These are phyloP conservation scores for Echium plantagineum DNA, from an alignment of 257 asterid species.

Conservation along the genomic window DNA sequence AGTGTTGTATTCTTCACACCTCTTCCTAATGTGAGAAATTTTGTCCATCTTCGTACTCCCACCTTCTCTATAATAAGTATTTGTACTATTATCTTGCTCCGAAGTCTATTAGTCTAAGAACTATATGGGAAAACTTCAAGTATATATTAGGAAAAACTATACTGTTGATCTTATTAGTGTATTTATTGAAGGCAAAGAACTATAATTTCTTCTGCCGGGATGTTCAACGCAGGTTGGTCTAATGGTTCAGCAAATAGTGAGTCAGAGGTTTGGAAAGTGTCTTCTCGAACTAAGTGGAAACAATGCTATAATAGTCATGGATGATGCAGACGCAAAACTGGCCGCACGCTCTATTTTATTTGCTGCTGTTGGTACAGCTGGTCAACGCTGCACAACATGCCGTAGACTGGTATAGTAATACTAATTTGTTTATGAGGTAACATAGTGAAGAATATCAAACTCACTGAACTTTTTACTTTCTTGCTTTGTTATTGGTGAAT, in stretches of 20 bases:
- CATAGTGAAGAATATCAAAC: not conserved
- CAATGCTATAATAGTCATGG: conserved; percentile 93
- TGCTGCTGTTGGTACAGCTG: conserved; percentile 99
- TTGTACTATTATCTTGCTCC: too few relatives aligned
- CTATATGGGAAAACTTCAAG: too few relatives aligned
- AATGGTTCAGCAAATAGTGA: conserved; percentile 86
- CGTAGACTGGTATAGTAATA: conserved; percentile 76
- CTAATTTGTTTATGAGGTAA: conserved; percentile 1
- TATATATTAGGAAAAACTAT: too few relatives aligned
- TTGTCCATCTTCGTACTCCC: not conserved
- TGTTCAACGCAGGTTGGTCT: conserved; percentile 62
- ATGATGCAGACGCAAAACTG: conserved; percentile 82
- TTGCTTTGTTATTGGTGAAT: conserved; percentile 2
- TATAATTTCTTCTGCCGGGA: not conserved
- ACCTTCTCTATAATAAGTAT: too few relatives aligned
- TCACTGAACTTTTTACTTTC: conserved; percentile 6
- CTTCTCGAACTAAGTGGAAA: conserved; percentile 92
- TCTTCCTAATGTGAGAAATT: not conserved
- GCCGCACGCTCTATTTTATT: conserved; percentile 88
- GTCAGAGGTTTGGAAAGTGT: conserved; percentile 80
- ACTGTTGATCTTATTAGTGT: not conserved
- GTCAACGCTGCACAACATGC: conserved; percentile 97
- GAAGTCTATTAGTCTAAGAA: too few relatives aligned
- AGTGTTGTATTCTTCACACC: not conserved
- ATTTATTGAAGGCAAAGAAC: not conserved